A percentile compares a stretch with the other conserved stretches of the same genome.
Conservation (phyloP, 345 rosid genomes). For the Raphanus sativus region DNA sequence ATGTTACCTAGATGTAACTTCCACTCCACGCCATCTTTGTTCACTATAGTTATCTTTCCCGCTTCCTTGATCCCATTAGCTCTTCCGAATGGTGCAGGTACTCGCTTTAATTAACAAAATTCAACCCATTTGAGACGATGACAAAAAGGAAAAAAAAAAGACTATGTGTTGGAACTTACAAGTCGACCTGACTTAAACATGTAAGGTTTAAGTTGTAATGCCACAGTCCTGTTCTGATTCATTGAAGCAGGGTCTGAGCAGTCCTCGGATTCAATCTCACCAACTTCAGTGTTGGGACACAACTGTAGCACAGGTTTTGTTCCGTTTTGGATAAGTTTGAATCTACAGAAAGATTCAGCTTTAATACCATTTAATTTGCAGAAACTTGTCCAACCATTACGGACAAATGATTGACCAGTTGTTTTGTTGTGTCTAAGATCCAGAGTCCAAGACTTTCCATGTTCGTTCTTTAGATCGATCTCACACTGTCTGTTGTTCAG, state of each 20-base stretch:
- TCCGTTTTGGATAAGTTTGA: conserved; percentile 20
- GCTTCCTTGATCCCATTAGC: conserved; percentile 14
- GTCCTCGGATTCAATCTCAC: background rate
- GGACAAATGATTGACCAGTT: conserved; percentile 17
- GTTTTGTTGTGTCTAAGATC: conserved; percentile 21
- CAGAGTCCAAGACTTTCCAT: conserved; percentile 23
- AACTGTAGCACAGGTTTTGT: conserved; percentile 23
- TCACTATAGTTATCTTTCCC: conserved; percentile 19
- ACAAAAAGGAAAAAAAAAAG: background rate
- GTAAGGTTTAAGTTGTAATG: conserved; percentile 7
- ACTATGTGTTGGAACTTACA: conserved; percentile 22
- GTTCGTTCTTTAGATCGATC: conserved; percentile 17
- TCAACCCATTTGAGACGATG: background rate
- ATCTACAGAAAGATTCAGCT: conserved; percentile 7
- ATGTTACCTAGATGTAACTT: conserved; percentile 12
- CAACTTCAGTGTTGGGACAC: conserved; percentile 6
- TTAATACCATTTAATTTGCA: conserved; percentile 21
- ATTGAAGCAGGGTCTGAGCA: background rate
- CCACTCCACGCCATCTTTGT: conserved; percentile 25
- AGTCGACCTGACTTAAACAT: conserved; percentile 10
- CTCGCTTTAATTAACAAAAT: background rate
- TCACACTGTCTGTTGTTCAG: conserved; percentile 15
- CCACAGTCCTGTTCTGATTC: background rate
- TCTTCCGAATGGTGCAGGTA: conserved; percentile 16
- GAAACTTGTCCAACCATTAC: conserved; percentile 24